Percentiles rank a stretch among this genome's conserved stretches.
Evolutionary conservation across 2,329 filamentous ascomycete genomes (phyloP).

Genomic region (Fusarium tupiense): DNA sequence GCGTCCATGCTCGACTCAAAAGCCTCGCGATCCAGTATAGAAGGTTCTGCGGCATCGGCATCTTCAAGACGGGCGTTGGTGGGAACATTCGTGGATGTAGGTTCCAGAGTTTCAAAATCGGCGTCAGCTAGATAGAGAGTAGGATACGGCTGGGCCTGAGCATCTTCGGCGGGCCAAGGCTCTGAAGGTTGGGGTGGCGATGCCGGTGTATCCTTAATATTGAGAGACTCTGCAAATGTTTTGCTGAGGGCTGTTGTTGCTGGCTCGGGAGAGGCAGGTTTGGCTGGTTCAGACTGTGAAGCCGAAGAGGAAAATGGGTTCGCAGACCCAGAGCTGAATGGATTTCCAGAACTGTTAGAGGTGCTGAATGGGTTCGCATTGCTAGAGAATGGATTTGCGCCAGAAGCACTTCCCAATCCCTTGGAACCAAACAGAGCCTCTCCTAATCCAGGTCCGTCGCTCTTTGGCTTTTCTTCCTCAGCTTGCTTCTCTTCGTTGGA

Average conservation of each 20-base stretch:
- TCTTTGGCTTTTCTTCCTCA: conserved; percentile 49
- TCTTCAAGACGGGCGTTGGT: conserved; percentile 57
- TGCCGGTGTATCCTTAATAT: conserved; percentile 68
- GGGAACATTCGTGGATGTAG: conserved; percentile 59
- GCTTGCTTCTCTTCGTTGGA: conserved; percentile 46
- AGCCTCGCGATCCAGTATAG: conserved; percentile 71
- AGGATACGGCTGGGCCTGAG: conserved; percentile 77
- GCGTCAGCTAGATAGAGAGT: conserved; percentile 84
- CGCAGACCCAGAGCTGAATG: conserved; percentile 43
- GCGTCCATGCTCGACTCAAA: conserved; percentile 81
- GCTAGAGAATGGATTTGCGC: conserved; percentile 69
- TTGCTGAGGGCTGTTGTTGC: conserved; percentile 57
- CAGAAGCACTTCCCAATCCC: conserved; percentile 50
- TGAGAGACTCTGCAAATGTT: conserved; percentile 79
- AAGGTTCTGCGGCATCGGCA: conserved; percentile 52
- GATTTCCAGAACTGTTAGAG: conserved; percentile 46
- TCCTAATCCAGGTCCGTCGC: conserved; percentile 62
- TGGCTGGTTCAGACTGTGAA: conserved; percentile 41
- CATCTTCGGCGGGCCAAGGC: conserved; percentile 77
- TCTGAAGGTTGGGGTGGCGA: conserved; percentile 57
- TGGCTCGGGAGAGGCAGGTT: conserved; percentile 45
- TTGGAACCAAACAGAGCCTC: conserved; percentile 76
- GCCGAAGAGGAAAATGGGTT: conserved; percentile 51
- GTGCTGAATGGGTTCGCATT: conserved; percentile 60
- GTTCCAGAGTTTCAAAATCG: conserved; percentile 88